These are phyloP conservation scores for Dichotomocladium elegans DNA, from an alignment of 371 early-diverging fungal species.

Conservation along the genomic window DNA sequence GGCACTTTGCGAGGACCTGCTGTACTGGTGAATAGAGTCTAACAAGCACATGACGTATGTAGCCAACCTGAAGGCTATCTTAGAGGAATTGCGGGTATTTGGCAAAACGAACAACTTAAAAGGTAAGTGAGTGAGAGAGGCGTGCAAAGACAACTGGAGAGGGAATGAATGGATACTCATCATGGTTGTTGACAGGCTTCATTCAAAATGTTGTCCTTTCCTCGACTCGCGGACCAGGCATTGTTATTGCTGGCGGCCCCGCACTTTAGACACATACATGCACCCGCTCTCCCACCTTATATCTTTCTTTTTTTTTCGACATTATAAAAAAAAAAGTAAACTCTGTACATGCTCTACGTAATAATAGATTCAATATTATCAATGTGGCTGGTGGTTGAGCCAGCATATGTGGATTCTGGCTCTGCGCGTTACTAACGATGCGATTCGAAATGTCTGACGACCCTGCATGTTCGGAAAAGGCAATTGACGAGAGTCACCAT, in stretches of 20 bases:
- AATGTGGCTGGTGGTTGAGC: too few species aligned
- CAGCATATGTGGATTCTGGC: too few species aligned
- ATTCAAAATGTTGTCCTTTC: constrained; percentile 58
- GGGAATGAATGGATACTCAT: background rate
- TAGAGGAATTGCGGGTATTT: constrained; percentile 54
- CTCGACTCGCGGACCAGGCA: constrained; percentile 61
- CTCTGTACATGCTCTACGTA: background rate
- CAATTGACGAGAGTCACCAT: background rate
- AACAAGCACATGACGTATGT: background rate
- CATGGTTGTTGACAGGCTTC: constrained; percentile 35
- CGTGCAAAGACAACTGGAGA: too few species aligned
- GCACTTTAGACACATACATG: constrained; percentile 12
- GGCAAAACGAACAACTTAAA: constrained; percentile 57
- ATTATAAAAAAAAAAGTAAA: background rate
- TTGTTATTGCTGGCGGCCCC: constrained; percentile 36
- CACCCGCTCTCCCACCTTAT: background rate
- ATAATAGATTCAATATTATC: too few species aligned
- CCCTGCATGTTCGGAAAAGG: too few species aligned
- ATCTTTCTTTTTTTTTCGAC: background rate
- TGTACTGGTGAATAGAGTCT: background rate
- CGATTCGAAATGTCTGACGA: too few species aligned
- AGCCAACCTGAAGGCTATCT: constrained; percentile 54
- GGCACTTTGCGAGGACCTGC: too few species aligned
- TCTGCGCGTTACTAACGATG: too few species aligned
- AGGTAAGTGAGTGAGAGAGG: constrained; percentile 34